Base-by-base conservation (phyloP, 768 basidiomycete species). In the Naganishia randhawae region DNA sequence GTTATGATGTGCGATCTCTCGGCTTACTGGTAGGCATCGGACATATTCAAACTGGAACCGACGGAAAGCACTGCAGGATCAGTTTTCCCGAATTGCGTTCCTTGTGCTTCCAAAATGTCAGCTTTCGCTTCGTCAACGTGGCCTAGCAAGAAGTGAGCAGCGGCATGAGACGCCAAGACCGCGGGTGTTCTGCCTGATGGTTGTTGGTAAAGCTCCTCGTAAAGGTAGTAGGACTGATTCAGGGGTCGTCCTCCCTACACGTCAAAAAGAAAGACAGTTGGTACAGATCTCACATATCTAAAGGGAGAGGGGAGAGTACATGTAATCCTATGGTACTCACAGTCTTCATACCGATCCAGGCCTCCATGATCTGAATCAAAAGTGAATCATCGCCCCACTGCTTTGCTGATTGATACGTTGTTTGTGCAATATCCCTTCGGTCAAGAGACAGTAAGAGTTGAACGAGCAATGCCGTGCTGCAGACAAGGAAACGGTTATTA, bases 401-500 rank as follows among this genome's bases (percentile, higher is more conserved):
- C 80, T 92, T 89, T 29, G 91, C 89, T 27, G 87, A 85, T 35
- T 90, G 88, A 76, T 91, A 88, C 74, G 91, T 88, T 75, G 87
- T 89, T 80, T 87, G 89, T 31, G 93, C 93, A 42, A 93, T 85
- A 81, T 91, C 92, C 37, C 88, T 83, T 48, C 93, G 88, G 78
- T 90, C 85, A 67, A 94, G 90, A n/a, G 91, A 90, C 41, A 97
- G 86, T 76, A 92, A 90, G 61, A 95, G 86, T 75, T 95, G 91
- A 14, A 89, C 86, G 53, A 89, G 86, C 50, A 92, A 80, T 4
- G 91, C 89, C 39, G 91, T 87, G 48, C 93, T 95, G 72, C 39
- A 16, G 22, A 67, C 10, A 70, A 4, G 66, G 3, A 14, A 45
- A 41, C 41, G 29, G 65, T 37, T 31, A 66, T 9, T 33, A 39